Conservation (phyloP, 2,329 filamentous ascomycete genomes). For the Leptosphaerulina australis region DNA sequence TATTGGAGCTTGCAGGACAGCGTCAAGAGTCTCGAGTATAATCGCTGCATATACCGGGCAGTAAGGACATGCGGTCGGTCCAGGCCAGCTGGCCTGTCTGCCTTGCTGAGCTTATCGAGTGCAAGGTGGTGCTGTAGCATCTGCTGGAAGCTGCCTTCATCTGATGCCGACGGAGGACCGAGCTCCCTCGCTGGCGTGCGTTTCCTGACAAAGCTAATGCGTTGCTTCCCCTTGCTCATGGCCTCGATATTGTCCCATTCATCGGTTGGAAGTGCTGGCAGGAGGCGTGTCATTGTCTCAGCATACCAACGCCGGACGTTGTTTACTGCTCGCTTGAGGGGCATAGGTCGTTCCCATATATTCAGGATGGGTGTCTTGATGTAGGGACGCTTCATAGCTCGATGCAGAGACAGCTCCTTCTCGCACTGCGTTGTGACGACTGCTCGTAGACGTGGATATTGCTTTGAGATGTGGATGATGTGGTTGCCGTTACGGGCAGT, state of each 20-base stretch:
- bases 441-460: conserved; percentile 39
- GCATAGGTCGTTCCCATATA: conserved; percentile 55
- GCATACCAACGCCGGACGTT: conserved; percentile 54
- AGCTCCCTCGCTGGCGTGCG: conserved; percentile 22
- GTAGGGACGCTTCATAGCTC: conserved; percentile 31
- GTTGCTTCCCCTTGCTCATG: conserved; percentile 46
- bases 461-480: conserved; percentile 37
- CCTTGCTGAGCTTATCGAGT: conserved; percentile 36
- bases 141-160: conserved; percentile 10
- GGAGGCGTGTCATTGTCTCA: conserved; percentile 48
- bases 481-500: conserved; percentile 19
- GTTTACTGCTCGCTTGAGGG: conserved; percentile 52
- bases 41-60: conserved; percentile 52
- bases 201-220: conserved; percentile 31
- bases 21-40: conserved; percentile 52
- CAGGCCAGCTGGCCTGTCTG: conserved; percentile 29
- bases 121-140: conserved; percentile 28
- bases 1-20: conserved; percentile 53
- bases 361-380: conserved; percentile 53
- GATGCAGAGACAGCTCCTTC: conserved; percentile 25
- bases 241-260: conserved; percentile 54
- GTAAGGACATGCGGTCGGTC: conserved; percentile 49
- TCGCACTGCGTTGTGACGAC: conserved; percentile 36
- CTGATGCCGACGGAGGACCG: not conserved
- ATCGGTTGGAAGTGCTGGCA: conserved; percentile 52